These are phyloP conservation scores for Theobroma cacao DNA, from an alignment of 345 rosid genomes.

Conservation along the genomic window DNA sequence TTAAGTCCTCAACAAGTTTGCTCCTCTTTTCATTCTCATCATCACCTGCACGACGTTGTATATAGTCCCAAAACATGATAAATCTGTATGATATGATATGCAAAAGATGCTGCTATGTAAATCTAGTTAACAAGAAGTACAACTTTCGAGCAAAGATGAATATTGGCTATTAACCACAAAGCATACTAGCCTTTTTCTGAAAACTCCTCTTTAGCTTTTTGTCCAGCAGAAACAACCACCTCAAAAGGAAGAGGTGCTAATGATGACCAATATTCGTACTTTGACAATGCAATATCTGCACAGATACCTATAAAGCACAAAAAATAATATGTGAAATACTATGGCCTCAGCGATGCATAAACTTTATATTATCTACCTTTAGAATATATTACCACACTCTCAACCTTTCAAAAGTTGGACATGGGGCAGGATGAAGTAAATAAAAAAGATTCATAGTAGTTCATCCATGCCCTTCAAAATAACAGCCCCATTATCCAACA, in stretches of 20 bases:
- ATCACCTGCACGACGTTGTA: constrained; percentile 41
- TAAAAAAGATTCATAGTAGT: not conserved
- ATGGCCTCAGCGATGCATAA: constrained; percentile 2
- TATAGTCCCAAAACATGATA: constrained; percentile 7
- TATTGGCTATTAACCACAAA: not conserved
- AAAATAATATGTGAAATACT: constrained; percentile 16
- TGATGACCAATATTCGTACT: constrained; percentile 97
- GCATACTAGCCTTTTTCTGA: constrained; percentile 67
- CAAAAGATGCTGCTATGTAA: not conserved
- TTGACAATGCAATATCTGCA: constrained; percentile 82
- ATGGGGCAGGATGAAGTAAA: constrained; percentile 1
- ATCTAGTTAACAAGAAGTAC: not conserved
- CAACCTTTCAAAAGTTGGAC: constrained; percentile 2
- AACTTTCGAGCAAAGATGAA: not conserved
- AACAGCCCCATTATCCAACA: not conserved
- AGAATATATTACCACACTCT: not conserved
- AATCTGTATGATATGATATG: not conserved
- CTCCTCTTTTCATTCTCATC: constrained; percentile 68
- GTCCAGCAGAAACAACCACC: constrained; percentile 94
- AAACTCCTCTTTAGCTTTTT: constrained; percentile 85
- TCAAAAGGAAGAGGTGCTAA: constrained; percentile 99
- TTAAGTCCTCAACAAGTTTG: constrained; percentile 64
- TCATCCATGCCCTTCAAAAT: not conserved
- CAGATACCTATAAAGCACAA: constrained; percentile 66
- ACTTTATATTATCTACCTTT: not conserved